A percentile compares a stretch with the other conserved stretches of the same genome.
Evolutionary conservation across 2,329 filamentous ascomycete species (phyloP).

Genomic region (Aspergillus oerlinghausenensis): DNA sequence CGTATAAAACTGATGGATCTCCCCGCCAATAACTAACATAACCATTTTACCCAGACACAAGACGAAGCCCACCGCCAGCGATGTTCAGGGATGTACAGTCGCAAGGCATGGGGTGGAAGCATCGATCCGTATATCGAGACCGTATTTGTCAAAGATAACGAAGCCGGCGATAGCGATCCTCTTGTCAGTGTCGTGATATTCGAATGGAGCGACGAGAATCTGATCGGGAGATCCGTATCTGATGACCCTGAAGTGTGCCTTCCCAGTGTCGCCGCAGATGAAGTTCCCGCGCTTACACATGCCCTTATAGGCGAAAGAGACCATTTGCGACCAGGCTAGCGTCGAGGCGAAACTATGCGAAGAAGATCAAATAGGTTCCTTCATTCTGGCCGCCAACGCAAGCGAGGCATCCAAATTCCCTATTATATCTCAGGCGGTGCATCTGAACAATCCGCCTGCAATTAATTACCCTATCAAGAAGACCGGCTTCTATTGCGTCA

Average conservation of each 20-base stretch:
- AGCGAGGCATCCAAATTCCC: conserved; percentile 64
- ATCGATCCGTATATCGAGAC: conserved; percentile 85
- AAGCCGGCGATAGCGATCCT: conserved; percentile 62
- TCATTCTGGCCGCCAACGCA: conserved; percentile 73
- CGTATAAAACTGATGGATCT: conserved; percentile 5
- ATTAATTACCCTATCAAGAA: conserved; percentile 81
- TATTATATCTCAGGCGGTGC: conserved; percentile 74
- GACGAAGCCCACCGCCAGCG: conserved; percentile 71
- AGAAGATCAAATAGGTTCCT: conserved; percentile 72
- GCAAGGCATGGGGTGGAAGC: conserved; percentile 78
- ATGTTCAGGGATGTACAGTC: conserved; percentile 93
- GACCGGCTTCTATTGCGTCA: conserved; percentile 94
- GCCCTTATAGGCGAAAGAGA: conserved; percentile 49
- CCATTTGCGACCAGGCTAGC: conserved; percentile 71
- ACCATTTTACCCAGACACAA: conserved; percentile 56
- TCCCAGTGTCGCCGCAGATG: conserved; percentile 7
- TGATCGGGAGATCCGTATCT: conserved; percentile 66
- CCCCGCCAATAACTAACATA: not conserved
- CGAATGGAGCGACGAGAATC: conserved; percentile 81
- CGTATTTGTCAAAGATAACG: conserved; percentile 64
- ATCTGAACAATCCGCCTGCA: conserved; percentile 66
- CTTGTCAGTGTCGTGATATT: conserved; percentile 84
- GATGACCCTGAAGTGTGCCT: conserved; percentile 51
- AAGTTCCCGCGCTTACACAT: conserved; percentile 27
- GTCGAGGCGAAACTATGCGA: conserved; percentile 70